Evolutionary conservation across 192 early-diverging fungal species (phyloP), one percentile per base, ranked within the genome.

Genomic region (Umbelopsis sp.): DNA sequence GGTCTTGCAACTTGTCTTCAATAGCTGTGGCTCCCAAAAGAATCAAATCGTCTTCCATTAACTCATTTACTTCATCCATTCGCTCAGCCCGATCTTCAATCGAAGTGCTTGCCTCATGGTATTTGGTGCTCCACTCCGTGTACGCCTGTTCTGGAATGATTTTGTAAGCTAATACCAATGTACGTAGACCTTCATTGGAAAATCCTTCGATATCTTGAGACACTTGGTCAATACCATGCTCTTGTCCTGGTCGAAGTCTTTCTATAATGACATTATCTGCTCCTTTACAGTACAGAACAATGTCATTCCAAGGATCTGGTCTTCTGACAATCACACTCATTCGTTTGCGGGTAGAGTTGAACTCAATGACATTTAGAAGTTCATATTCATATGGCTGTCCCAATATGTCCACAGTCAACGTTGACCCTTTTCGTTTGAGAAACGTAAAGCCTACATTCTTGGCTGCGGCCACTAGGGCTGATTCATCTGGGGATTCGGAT

Each of bases 201-300:
- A 93, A 94, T 11, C 78, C 74, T 45, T 92, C 91, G 45, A 94
- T 86, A 69, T 94, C 89, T 11, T 78, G 49, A 22, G 85, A 78
- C 4, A 92, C 92, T 53, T 79, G 71, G 47, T 87, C 83, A 15
- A 88, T 75, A 53, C 90, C 68, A 6, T 72, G 64, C 12, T 86
- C 85, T 69, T 88, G 82, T 10, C 65, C 74, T 1, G 52, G 49
- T 20, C 72, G 68, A 35, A 97, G 76, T 22, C 95, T 87, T 66
- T 95, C 95, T 53, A 93, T 91, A 53, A 99, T 97, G 46, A 99
- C 90, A 72, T 92, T 95, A 71, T 99, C 97, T 16, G 97, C 97
- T 21, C 97, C 97, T 78, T 99, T 99, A 66, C 90, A 91, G 51
- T 94, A 89, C 64, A 99, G 66, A 18, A 97, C 80, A 46, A 97